Percentiles rank a stretch among this genome's conserved stretches.
These are phyloP conservation scores for Rhizopogon sp. DNA, from an alignment of 768 basidiomycete species.

Conservation along the genomic window DNA sequence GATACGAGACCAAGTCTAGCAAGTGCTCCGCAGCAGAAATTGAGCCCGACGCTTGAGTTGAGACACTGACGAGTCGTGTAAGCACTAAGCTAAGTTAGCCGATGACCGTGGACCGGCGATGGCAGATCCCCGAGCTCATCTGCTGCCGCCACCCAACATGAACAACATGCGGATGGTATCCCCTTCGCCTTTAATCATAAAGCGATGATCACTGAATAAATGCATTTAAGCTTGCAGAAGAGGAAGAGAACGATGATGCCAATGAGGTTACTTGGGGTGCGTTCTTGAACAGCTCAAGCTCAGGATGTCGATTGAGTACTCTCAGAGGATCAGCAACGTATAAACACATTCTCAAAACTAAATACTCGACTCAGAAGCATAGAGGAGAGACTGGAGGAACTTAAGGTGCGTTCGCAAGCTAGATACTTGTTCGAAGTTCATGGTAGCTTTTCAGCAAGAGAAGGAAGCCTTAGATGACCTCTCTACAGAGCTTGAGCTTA, in stretches of 20 bases:
- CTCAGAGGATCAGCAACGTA: conserved; percentile 81
- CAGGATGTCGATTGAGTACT: neutral
- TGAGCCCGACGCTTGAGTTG: neutral
- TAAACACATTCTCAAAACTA: conserved; percentile 88
- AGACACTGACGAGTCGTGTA: too few species aligned
- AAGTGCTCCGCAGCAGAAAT: neutral
- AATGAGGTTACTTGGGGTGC: conserved; percentile 84
- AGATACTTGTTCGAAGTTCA: neutral
- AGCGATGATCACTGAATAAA: neutral
- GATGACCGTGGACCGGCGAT: too few species aligned
- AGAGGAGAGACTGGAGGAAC: conserved; percentile 63
- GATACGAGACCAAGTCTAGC: neutral
- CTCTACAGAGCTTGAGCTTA: conserved; percentile 80
- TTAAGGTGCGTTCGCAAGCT: conserved; percentile 52
- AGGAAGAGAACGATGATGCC: conserved; percentile 71
- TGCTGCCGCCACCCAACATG: conserved; percentile 17
- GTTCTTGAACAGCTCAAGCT: conserved; percentile 12
- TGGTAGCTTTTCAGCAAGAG: conserved; percentile 60
- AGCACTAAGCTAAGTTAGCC: too few species aligned
- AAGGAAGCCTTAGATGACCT: conserved; percentile 94
- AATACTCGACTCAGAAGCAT: conserved; percentile 73
- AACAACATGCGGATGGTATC: conserved; percentile 56
- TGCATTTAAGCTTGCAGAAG: conserved; percentile 54
- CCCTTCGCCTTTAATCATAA: conserved; percentile 7
- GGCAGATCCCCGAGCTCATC: neutral